Base-by-base conservation (phyloP, 768 basidiomycete genomes). In the Hygrocybe punicea region DNA sequence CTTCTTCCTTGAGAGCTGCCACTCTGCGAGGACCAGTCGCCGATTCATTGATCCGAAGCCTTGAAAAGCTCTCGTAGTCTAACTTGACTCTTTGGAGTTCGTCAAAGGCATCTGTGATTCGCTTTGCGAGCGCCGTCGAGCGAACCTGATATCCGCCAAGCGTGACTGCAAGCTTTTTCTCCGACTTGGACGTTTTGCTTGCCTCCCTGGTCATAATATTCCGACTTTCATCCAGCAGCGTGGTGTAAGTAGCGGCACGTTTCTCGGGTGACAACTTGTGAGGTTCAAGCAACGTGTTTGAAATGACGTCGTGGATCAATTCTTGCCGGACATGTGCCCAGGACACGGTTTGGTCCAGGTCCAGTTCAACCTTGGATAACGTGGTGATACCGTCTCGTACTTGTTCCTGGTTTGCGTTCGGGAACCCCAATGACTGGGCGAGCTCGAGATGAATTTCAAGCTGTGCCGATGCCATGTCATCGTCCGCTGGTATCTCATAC, bases 71-170 rank as follows among this genome's bases (percentile, higher is more conserved):
- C 61, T 90, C 86, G 61, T 87, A 75, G 42, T 96, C 93, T 29
- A 87, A 61, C 64, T 87, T 76, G 17, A 78, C 78, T 65, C 77
- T 78, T 55, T 86, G 81, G 29, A 94, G 76, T 62, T 87, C 87
- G 34, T 82, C 83, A 68, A 91, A 92, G 1, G 84, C 82, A 25
- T 84, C 82, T 2, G 74, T 76, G 45, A 91, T 67, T 2, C 86
- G 84, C 69, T 82, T 84, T 14, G 79, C 71, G 2, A 94, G 77
- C 39, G 82, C 81, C 65, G 79, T 79, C 25, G 85, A 84, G 9
- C 95, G 84, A 37, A 81, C 80, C 67, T 91, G 84, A 69, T 98
- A 98, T 8, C 97, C 97, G n/a, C 94, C 94, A 2, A 98, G 82
- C 13, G 83, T 82, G 56, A 93, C 84, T 8, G 78, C 81, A 9